These are phyloP conservation scores for Boletus mariae DNA, from an alignment of 1,284 basidiomycete genomes.

Conservation along the genomic window DNA sequence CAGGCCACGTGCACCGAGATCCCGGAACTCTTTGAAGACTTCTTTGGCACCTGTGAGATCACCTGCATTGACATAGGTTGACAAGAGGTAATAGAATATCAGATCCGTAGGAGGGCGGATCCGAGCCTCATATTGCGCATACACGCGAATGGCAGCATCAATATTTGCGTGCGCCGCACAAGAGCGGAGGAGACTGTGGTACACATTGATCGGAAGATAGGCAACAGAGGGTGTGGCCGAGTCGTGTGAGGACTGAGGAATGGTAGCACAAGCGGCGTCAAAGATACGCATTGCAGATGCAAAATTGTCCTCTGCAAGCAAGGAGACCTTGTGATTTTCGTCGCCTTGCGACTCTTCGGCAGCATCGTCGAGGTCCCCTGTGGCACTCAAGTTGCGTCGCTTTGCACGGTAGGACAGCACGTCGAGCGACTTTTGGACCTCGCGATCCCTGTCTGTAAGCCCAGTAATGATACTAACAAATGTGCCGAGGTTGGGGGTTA, in stretches of 20 bases:
- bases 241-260: constrained; percentile 19
- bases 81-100: constrained; percentile 61
- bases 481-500: constrained; percentile 66
- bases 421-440: constrained; percentile 53
- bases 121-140: constrained; percentile 59
- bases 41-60: constrained; percentile 60
- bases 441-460: constrained; percentile 70
- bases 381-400: constrained; percentile 27
- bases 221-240: constrained; percentile 9
- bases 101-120: constrained; percentile 37
- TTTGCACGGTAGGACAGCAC: constrained; percentile 44
- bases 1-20: constrained; percentile 37
- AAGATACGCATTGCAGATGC: constrained; percentile 70
- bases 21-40: constrained; percentile 65
- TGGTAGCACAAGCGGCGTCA: constrained; percentile 48
- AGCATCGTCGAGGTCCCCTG: constrained; percentile 16
- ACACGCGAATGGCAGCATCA: constrained; percentile 66
- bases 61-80: constrained; percentile 52
- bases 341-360: constrained; percentile 27
- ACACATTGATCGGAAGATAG: constrained; percentile 42
- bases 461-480: constrained; percentile 69
- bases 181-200: constrained; percentile 60
- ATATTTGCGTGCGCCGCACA: constrained; percentile 60
- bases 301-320: constrained; percentile 70
- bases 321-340: constrained; percentile 36